Percentiles rank a stretch among this genome's conserved stretches.
phyloP scores from a whole-genome alignment of 768 basidiomycete species.

The Cyclocybe cylindracea region DNA sequence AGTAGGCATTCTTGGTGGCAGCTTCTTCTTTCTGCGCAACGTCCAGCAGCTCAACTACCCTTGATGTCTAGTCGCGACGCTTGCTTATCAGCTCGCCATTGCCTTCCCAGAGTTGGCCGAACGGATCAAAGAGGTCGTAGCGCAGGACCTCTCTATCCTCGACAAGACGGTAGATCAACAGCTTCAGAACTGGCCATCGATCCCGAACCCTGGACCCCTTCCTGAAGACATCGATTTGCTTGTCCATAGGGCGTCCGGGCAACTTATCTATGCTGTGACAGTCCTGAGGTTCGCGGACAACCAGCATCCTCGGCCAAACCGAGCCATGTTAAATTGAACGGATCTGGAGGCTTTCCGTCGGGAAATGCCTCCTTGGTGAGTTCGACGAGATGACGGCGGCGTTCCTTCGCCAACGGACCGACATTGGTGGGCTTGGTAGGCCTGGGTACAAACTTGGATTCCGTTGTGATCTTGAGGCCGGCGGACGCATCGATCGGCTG shows the following conservation, averaged over 20 bases:
- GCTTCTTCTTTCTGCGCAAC: conserved; percentile 16
- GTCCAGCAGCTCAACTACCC: not conserved
- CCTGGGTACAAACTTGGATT: no score
- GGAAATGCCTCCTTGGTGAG: no score
- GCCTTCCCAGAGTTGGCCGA: not conserved
- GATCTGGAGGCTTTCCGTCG: no score
- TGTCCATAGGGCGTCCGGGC: conserved; percentile 8
- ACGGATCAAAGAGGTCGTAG: not conserved
- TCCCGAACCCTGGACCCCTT: not conserved
- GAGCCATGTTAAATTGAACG: no score
- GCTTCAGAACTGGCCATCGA: conserved; percentile 6
- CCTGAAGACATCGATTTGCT: not conserved
- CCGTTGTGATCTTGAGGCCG: no score
- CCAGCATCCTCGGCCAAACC: not conserved
- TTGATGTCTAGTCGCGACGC: conserved; percentile 13
- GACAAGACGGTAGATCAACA: conserved; percentile 8
- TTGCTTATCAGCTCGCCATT: conserved; percentile 20
- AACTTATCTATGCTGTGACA: conserved; percentile 14
- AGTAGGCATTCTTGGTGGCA: conserved; percentile 5
- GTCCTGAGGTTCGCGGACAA: conserved; percentile 6
- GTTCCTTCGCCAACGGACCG: no score
- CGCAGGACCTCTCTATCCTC: conserved; percentile 1
- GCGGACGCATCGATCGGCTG: no score
- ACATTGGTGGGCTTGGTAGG: no score
- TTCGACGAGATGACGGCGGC: no score